phyloP scores from a whole-genome alignment of 2,329 filamentous ascomycete species.

The Claviceps sp. region DNA sequence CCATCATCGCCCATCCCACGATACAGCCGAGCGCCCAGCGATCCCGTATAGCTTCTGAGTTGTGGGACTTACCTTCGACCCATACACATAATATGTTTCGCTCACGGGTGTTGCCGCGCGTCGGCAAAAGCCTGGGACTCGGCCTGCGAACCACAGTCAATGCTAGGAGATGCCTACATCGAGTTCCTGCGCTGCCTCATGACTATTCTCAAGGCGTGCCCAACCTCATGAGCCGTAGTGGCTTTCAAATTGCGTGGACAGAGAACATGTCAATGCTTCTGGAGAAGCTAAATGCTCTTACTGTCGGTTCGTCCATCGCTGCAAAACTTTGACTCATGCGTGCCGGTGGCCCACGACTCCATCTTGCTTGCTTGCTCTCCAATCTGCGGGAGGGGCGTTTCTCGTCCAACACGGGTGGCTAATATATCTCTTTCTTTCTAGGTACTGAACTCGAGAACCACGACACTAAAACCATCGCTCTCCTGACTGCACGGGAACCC shows the following conservation, averaged over 20 bases:
- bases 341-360: not conserved
- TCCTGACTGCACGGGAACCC: constrained; percentile 68
- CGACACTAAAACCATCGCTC: constrained; percentile 52
- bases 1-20: not conserved
- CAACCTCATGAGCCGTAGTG: constrained; percentile 55
- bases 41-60: not conserved
- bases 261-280: constrained; percentile 66
- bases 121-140: constrained; percentile 22
- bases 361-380: too few relatives aligned
- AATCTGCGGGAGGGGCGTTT: not conserved
- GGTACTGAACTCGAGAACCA: constrained; percentile 51
- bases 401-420: not conserved
- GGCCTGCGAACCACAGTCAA: constrained; percentile 21
- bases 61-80: not conserved
- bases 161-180: constrained; percentile 30
- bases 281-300: constrained; percentile 62
- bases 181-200: constrained; percentile 32
- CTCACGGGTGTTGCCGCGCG: constrained; percentile 37
- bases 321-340: not conserved
- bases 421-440: constrained; percentile 17
- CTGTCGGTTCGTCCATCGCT: constrained; percentile 44
- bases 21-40: not conserved
- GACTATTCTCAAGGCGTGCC: constrained; percentile 42
- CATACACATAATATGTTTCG: constrained; percentile 29
- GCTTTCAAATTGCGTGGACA: constrained; percentile 66